These are phyloP conservation scores for Dothiorella sarmentorum DNA, from an alignment of 2,329 filamentous ascomycete genomes.

Conservation along the genomic window DNA sequence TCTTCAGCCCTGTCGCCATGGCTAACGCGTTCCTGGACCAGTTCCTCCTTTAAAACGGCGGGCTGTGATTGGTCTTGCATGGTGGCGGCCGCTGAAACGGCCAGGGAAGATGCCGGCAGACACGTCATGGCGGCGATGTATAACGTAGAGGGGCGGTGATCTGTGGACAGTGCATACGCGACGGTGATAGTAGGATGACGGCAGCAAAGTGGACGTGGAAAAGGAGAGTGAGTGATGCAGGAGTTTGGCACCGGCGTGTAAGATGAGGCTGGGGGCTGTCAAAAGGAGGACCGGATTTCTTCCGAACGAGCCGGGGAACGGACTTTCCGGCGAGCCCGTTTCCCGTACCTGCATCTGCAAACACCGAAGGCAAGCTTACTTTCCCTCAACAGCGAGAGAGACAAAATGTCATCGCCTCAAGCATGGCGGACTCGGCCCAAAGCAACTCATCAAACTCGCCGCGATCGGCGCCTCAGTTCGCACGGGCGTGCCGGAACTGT, in stretches of 20 bases:
- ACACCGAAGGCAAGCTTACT: no score
- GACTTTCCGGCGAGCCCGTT: background rate
- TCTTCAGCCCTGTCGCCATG: background rate
- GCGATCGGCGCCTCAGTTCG: constrained; percentile 1
- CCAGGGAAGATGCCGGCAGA: constrained; percentile 12
- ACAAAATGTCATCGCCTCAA: background rate
- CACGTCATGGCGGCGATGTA: constrained; percentile 1
- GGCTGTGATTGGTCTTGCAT: background rate
- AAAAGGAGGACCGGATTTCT: background rate
- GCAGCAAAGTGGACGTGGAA: background rate
- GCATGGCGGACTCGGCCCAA: background rate
- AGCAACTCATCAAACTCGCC: background rate
- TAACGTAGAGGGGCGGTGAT: background rate
- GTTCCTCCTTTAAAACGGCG: background rate
- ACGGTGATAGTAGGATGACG: background rate
- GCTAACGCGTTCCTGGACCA: constrained; percentile 8
- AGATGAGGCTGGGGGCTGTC: background rate
- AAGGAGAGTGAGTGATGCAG: constrained; percentile 4
- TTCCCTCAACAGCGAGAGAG: no score
- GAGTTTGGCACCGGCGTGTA: background rate
- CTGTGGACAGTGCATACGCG: constrained; percentile 11
- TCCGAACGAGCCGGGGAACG: background rate
- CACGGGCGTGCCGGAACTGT: constrained; percentile 15
- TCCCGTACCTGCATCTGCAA: no score
- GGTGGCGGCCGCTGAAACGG: background rate